Base-by-base conservation (phyloP, 345 rosid species). In the Eucalyptus tenuipes region DNA sequence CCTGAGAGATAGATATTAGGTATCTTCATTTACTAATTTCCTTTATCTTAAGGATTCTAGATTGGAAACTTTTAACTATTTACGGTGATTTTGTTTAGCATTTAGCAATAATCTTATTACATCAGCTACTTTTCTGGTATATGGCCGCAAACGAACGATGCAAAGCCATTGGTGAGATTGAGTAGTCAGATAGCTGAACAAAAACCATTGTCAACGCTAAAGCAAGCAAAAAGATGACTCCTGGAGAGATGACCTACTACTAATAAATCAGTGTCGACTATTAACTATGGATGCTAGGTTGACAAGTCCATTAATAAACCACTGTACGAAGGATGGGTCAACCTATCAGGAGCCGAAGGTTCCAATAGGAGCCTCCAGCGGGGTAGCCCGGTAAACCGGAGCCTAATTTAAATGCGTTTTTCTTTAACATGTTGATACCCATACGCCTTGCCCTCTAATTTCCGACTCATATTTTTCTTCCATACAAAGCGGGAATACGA, bases 361-460 rank as follows among this genome's bases (percentile, higher is more conserved):
- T 6, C 53, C 22, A 50, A 50, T 0, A 50, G 22, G 8, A 8
- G 22, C 53, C 22, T 50, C 8, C 22, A 16, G 16, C 0, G 0
- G 1, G 22, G 22, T 50, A 16, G 53, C 53, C 8, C 3, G 1
- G 0, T 50, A 17, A 50, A 16, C 0, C 2, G 0, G 1, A 50
- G 22, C 22, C 2, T 17, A 50, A 17, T 17, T 50, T 50, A 50
- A 50, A 16, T 6, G 53, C 0, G 7, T 50, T 50, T 50, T 1
- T 50, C 17, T 50, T 50, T 50, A 50, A 17, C 1, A 17, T 50
- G 8, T 17, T 1, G 9, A 50, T 50, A 7, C 0, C 1, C 55
- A 0, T 0, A 50, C 1, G 8, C 0, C 55, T 0, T 7, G 1
- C 0, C 2, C 2, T 0, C 8, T 50, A 50, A 50, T 50, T 50